These are phyloP conservation scores for Blepharisma japonicum DNA, from an alignment of 73 alveolate genomes.

Conservation along the genomic window DNA sequence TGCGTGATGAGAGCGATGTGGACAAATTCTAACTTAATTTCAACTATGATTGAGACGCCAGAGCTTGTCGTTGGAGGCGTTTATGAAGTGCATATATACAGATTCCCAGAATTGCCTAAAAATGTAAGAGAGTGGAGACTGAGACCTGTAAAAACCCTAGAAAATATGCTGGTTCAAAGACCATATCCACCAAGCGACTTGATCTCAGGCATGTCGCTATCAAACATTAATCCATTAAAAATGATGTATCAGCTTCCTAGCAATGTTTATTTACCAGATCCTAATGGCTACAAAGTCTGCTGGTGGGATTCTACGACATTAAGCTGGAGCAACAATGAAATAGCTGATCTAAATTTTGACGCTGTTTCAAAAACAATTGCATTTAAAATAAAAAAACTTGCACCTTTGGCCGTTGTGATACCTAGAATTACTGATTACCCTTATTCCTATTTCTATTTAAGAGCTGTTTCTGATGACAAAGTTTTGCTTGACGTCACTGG, in stretches of 20 bases:
- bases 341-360: slow-evolving; percentile 39
- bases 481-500: slow-evolving; percentile 53
- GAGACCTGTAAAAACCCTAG: slow-evolving; percentile 16
- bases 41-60: slow-evolving; percentile 36
- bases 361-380: slow-evolving; percentile 29
- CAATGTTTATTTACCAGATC: slow-evolving; percentile 40
- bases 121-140: slow-evolving; percentile 30
- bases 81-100: slow-evolving; percentile 44
- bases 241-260: slow-evolving; percentile 45
- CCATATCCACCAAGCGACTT: slow-evolving; percentile 25
- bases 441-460: slow-evolving; percentile 48
- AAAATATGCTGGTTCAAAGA: neutral
- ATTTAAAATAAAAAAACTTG: slow-evolving; percentile 48
- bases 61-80: slow-evolving; percentile 69
- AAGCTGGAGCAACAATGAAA: slow-evolving; percentile 44
- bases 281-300: slow-evolving; percentile 53
- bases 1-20: slow-evolving; percentile 59
- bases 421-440: slow-evolving; percentile 64
- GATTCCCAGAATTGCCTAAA: slow-evolving; percentile 28
- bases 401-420: slow-evolving; percentile 50
- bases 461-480: slow-evolving; percentile 50
- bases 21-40: slow-evolving; percentile 49
- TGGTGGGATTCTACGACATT: slow-evolving; percentile 49
- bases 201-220: neutral
- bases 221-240: slow-evolving; percentile 32